Conservation (phyloP, 306 rosid species). For the Lotus japonicus region DNA sequence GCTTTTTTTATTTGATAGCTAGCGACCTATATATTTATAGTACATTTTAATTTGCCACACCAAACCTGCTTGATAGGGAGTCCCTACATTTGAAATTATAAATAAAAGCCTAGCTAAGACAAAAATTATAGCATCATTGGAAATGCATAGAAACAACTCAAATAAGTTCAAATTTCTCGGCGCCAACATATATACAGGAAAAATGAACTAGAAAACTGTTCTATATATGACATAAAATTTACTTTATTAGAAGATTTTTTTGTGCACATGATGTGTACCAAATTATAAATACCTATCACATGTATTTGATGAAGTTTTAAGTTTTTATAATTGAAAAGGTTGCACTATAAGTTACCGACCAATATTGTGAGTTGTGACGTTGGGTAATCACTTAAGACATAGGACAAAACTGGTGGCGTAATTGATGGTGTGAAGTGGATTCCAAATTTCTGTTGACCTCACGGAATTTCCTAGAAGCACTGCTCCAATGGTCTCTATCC, state of each 20-base stretch:
- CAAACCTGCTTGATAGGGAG: background rate
- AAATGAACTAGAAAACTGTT: background rate
- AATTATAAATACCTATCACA: too few species aligned
- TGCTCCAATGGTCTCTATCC: background rate
- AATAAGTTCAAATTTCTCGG: background rate
- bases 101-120: background rate
- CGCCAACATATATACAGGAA: background rate
- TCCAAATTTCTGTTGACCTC: slow-evolving; percentile 5
- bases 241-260: background rate
- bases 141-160: background rate
- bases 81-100: background rate
- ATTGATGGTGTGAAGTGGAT: slow-evolving; percentile 10
- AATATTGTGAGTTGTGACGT: background rate
- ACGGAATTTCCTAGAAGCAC: slow-evolving; percentile 21
- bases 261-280: background rate
- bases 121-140: background rate
- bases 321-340: background rate
- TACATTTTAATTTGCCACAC: background rate
- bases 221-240: background rate
- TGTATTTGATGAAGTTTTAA: too few species aligned
- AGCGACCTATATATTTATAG: background rate
- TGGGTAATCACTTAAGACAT: background rate
- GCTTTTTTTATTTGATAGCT: background rate
- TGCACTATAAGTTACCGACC: background rate
- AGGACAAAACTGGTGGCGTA: slow-evolving; percentile 17